These are phyloP conservation scores for Gaertneriomyces semiglobifer DNA, from an alignment of 192 early-diverging fungal genomes.

Conservation along the genomic window DNA sequence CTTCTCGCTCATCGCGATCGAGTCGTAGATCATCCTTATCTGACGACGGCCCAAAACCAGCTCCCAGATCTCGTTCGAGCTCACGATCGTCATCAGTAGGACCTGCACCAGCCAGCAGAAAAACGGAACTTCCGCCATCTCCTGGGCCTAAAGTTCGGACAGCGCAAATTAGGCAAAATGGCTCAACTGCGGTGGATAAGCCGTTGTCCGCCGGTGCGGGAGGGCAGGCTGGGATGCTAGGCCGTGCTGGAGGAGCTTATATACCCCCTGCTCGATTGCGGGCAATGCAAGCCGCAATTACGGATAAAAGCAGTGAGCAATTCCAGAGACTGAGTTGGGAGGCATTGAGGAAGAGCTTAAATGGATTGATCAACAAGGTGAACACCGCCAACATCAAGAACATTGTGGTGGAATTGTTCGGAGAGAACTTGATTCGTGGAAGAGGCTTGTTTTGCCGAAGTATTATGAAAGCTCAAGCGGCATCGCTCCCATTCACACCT, in stretches of 20 bases:
- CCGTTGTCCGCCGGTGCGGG: no score
- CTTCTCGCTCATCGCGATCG: no score
- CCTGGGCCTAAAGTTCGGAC: no score
- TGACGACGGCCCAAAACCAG: no score
- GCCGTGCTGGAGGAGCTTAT: constrained; percentile 72
- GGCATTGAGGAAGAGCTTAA: constrained; percentile 87
- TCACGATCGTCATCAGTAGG: no score
- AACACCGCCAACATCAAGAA: constrained; percentile 87
- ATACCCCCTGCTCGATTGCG: constrained; percentile 79
- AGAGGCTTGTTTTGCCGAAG: constrained; percentile 82
- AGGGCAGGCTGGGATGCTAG: constrained; percentile 8
- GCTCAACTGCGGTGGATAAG: no score
- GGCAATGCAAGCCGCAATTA: constrained; percentile 64
- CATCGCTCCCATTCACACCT: constrained; percentile 83
- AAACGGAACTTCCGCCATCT: no score
- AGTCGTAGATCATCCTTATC: no score
- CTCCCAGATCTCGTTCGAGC: no score
- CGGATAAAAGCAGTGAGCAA: constrained; percentile 61
- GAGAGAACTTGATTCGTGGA: constrained; percentile 87
- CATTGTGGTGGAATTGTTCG: constrained; percentile 83
- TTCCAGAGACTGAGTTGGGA: constrained; percentile 95
- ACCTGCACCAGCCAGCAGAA: no score
- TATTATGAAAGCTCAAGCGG: constrained; percentile 83
- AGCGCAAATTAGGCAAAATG: no score
- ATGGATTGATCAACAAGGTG: constrained; percentile 93